Conservation (phyloP, 2,329 filamentous ascomycete genomes). For the Aspergillus terreus region DNA sequence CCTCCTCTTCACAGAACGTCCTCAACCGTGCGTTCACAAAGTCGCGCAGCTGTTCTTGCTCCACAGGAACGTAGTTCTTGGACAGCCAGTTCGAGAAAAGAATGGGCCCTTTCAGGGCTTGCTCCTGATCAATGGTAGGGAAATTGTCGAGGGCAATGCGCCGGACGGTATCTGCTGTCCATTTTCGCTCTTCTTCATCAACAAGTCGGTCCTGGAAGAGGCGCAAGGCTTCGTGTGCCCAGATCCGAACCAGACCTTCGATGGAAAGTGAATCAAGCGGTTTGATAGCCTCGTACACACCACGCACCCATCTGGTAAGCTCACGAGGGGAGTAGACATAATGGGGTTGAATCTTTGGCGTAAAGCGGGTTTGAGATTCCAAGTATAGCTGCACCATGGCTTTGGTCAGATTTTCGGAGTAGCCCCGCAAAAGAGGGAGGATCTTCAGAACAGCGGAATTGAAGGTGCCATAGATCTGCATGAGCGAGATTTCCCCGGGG, state of each 20-base stretch:
- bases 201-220: constrained; percentile 98
- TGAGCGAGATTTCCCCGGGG: constrained; percentile 87
- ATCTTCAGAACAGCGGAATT: constrained; percentile 96
- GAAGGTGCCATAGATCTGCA: constrained; percentile 98
- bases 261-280: constrained; percentile 83
- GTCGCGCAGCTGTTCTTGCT: constrained; percentile 89
- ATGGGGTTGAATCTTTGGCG: constrained; percentile 92
- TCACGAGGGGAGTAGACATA: constrained; percentile 99
- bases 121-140: constrained; percentile 87
- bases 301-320: constrained; percentile 93
- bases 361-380: constrained; percentile 91
- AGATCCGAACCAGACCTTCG: constrained; percentile 92
- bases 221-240: constrained; percentile 94
- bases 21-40: constrained; percentile 96
- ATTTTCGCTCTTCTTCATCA: constrained; percentile 85
- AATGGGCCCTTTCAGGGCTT: constrained; percentile 87
- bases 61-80: constrained; percentile 96
- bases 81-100: constrained; percentile 99
- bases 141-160: constrained; percentile 88
- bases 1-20: constrained; percentile 99
- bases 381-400: constrained; percentile 97
- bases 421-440: constrained; percentile 88
- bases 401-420: constrained; percentile 87
- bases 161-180: constrained; percentile 86
- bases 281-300: constrained; percentile 93